A percentile compares a stretch with the other conserved stretches of the same genome.
These are phyloP conservation scores for Diaporthe amygdali DNA, from an alignment of 2,329 filamentous ascomycete genomes.

Conservation along the genomic window DNA sequence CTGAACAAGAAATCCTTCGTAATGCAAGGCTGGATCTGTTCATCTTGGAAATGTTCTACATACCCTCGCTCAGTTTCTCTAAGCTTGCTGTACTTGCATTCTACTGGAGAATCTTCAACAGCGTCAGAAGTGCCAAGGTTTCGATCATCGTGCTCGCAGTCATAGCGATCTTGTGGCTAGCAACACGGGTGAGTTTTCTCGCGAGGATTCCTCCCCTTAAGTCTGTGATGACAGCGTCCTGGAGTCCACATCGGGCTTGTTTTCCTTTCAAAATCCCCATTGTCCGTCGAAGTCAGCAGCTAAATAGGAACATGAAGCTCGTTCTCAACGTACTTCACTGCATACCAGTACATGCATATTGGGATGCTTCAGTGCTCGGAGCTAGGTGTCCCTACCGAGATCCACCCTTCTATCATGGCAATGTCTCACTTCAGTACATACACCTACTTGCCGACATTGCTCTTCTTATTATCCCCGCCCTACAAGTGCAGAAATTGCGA, in stretches of 20 bases:
- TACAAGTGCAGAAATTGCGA: neutral
- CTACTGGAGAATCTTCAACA: slow-evolving; percentile 5
- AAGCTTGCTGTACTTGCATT: neutral
- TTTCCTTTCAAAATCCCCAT: neutral
- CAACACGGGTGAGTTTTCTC: neutral
- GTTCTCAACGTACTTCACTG: neutral
- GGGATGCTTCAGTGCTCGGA: neutral
- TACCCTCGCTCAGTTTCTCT: neutral
- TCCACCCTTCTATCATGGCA: neutral
- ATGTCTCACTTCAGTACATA: neutral
- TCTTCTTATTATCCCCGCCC: neutral
- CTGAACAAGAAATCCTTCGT: neutral
- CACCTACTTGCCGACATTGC: neutral
- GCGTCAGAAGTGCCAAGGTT: neutral
- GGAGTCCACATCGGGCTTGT: neutral
- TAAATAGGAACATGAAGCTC: neutral
- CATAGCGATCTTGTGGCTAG: neutral
- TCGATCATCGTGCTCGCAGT: neutral
- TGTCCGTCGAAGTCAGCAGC: neutral
- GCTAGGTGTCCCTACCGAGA: neutral
- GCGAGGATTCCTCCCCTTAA: neutral
- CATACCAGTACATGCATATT: neutral
- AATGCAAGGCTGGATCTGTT: neutral
- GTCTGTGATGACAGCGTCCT: neutral
- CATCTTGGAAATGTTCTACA: neutral